phyloP scores from a whole-genome alignment of 495 filamentous ascomycete genomes.

The Lasiosphaeris hirsuta region DNA sequence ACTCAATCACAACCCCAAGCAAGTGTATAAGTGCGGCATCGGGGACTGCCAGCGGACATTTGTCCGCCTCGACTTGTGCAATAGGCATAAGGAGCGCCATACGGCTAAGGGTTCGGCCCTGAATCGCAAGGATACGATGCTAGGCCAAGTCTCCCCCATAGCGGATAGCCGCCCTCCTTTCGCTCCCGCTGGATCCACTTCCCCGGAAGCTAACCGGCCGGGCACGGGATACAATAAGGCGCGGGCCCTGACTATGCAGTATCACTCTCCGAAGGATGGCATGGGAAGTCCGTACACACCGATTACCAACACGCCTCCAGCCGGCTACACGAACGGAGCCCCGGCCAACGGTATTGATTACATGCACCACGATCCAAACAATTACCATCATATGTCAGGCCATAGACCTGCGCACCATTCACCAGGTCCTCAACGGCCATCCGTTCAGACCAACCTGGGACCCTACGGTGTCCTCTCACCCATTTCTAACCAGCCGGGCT shows the following conservation, averaged over 20 bases:
- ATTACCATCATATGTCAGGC: slow-evolving; percentile 32
- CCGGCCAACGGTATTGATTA: slow-evolving; percentile 42
- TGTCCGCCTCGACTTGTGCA: slow-evolving; percentile 90
- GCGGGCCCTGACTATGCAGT: slow-evolving; percentile 46
- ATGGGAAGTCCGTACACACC: slow-evolving; percentile 49
- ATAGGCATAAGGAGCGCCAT: slow-evolving; percentile 90
- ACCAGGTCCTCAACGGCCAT: slow-evolving; percentile 39
- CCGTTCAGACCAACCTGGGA: slow-evolving; percentile 44
- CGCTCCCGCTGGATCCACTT: slow-evolving; percentile 41
- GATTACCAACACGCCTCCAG: slow-evolving; percentile 45
- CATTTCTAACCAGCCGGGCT: slow-evolving; percentile 45
- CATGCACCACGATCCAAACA: slow-evolving; percentile 41
- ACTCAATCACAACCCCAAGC: slow-evolving; percentile 93
- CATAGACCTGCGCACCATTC: slow-evolving; percentile 42
- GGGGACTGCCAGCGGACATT: slow-evolving; percentile 87
- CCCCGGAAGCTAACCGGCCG: slow-evolving; percentile 50
- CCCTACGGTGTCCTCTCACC: slow-evolving; percentile 50
- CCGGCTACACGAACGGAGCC: slow-evolving; percentile 37
- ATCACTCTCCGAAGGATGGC: slow-evolving; percentile 50
- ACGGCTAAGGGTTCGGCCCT: slow-evolving; percentile 94
- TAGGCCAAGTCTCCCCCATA: slow-evolving; percentile 56
- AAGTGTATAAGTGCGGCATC: slow-evolving; percentile 93
- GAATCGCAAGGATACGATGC: slow-evolving; percentile 79
- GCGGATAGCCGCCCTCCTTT: slow-evolving; percentile 44
- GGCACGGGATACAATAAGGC: slow-evolving; percentile 42